Evolutionary conservation across 1,284 basidiomycete genomes (phyloP).

Genomic region (Chiua sp.): DNA sequence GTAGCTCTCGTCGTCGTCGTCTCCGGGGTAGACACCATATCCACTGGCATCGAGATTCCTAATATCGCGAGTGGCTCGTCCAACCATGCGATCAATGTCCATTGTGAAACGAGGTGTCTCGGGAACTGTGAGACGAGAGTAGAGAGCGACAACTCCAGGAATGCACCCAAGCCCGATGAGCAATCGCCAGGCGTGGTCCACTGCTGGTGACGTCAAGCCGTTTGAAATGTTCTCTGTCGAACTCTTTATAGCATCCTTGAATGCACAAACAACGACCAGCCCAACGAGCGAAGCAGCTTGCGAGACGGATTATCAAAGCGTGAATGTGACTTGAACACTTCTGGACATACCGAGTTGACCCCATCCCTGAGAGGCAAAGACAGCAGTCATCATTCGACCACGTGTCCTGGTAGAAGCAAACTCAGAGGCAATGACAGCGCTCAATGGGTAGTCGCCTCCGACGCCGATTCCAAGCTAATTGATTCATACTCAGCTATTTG

Average conservation of each 20-base stretch:
- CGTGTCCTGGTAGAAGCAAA: conserved; percentile 62
- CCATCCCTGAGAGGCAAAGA: conserved; percentile 58
- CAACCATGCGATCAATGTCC: conserved; percentile 67
- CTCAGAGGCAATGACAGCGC: conserved; percentile 54
- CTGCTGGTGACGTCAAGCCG: conserved; percentile 17
- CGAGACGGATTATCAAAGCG: conserved; percentile 1
- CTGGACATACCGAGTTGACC: conserved; percentile 49
- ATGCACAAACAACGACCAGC: conserved; percentile 56
- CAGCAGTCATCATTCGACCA: conserved; percentile 58
- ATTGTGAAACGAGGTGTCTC: conserved; percentile 70
- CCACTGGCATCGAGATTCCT: conserved; percentile 44
- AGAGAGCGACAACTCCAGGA: conserved; percentile 52
- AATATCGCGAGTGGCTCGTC: conserved; percentile 58
- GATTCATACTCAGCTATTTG: too few species aligned
- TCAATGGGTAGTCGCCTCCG: too few species aligned
- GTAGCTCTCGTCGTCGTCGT: conserved; percentile 36
- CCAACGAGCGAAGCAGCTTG: conserved; percentile 56
- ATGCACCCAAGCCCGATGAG: conserved; percentile 54
- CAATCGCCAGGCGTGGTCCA: conserved; percentile 50
- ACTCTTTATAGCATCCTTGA: conserved; percentile 50
- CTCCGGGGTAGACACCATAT: conserved; percentile 40
- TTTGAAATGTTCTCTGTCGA: too few species aligned
- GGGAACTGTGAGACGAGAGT: conserved; percentile 57
- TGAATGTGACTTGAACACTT: conserved; percentile 15
- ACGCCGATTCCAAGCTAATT: too few species aligned